These are phyloP conservation scores for Calocybe cyanea DNA, from an alignment of 768 basidiomycete species.

Conservation along the genomic window DNA sequence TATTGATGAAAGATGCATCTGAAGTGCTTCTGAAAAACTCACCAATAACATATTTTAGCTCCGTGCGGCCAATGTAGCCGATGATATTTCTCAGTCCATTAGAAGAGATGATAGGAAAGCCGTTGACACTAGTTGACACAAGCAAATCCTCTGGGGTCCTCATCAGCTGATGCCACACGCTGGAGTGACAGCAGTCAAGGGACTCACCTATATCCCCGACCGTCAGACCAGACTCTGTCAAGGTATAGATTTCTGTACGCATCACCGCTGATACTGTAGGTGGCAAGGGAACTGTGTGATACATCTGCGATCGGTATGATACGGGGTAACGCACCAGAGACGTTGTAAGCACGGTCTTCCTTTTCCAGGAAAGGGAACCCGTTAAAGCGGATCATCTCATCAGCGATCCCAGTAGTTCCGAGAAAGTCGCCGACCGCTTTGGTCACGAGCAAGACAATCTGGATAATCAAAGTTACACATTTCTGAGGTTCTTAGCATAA, in stretches of 20 bases:
- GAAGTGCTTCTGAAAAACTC: slow-evolving; percentile 7
- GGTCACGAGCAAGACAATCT: slow-evolving; percentile 96
- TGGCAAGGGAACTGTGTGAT: slow-evolving; percentile 1
- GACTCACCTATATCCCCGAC: slow-evolving; percentile 76
- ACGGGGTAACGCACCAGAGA: slow-evolving; percentile 66
- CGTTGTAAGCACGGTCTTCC: slow-evolving; percentile 89
- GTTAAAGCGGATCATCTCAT: slow-evolving; percentile 95
- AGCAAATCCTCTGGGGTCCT: slow-evolving; percentile 61
- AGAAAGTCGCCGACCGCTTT: slow-evolving; percentile 96
- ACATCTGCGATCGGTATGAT: slow-evolving; percentile 4
- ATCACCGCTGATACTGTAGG: slow-evolving; percentile 81
- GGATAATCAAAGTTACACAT: neutral
- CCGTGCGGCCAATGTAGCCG: slow-evolving; percentile 87
- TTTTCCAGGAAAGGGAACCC: slow-evolving; percentile 97
- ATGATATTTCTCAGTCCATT: slow-evolving; percentile 58
- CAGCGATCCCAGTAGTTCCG: slow-evolving; percentile 91
- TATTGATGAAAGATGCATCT: slow-evolving; percentile 23
- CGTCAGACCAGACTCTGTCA: slow-evolving; percentile 72
- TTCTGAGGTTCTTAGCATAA: neutral
- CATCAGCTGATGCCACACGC: slow-evolving; percentile 6
- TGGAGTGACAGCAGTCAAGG: neutral
- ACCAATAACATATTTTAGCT: slow-evolving; percentile 87
- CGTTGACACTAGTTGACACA: slow-evolving; percentile 72
- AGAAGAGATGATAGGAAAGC: slow-evolving; percentile 83
- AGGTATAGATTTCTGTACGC: slow-evolving; percentile 71